Evolutionary conservation across 768 basidiomycete genomes (phyloP).

Genomic region (Boletus fagicola): DNA sequence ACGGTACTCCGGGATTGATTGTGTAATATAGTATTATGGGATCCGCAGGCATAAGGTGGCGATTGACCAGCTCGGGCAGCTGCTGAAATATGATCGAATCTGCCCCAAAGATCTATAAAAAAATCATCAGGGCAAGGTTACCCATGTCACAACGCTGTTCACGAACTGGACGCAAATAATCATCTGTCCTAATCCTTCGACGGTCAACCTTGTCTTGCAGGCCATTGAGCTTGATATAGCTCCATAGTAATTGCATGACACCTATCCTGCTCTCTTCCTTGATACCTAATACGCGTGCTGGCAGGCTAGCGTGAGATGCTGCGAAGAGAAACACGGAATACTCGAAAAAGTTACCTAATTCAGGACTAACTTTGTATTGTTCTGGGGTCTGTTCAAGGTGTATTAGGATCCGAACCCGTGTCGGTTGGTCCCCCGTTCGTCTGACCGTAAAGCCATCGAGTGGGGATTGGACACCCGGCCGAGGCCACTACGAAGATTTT

Average conservation of each 20-base stretch:
- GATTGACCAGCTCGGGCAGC: constrained; percentile 82
- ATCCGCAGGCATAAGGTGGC: constrained; percentile 71
- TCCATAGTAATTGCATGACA: constrained; percentile 84
- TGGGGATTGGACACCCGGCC: constrained; percentile 51
- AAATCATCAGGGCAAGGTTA: not conserved
- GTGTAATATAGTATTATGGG: constrained; percentile 80
- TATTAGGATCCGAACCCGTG: constrained; percentile 79
- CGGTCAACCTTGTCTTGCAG: constrained; percentile 83
- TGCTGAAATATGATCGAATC: constrained; percentile 75
- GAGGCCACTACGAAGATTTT: constrained; percentile 53
- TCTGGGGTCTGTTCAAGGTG: constrained; percentile 86
- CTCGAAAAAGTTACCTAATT: constrained; percentile 51
- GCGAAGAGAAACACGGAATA: not conserved
- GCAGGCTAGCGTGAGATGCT: not conserved
- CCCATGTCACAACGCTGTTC: not conserved
- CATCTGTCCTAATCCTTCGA: constrained; percentile 66
- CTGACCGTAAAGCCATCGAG: constrained; percentile 87
- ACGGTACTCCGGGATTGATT: constrained; percentile 57
- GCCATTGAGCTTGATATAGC: constrained; percentile 82
- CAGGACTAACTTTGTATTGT: constrained; percentile 74
- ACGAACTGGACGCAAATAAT: constrained; percentile 59
- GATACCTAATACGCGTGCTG: constrained; percentile 68
- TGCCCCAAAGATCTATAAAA: constrained; percentile 62
- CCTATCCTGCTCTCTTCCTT: constrained; percentile 84
- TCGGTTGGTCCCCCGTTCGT: constrained; percentile 74